These are phyloP conservation scores for Acanthamoeba healyi DNA, from an alignment of 208 protist species.

Conservation along the genomic window DNA sequence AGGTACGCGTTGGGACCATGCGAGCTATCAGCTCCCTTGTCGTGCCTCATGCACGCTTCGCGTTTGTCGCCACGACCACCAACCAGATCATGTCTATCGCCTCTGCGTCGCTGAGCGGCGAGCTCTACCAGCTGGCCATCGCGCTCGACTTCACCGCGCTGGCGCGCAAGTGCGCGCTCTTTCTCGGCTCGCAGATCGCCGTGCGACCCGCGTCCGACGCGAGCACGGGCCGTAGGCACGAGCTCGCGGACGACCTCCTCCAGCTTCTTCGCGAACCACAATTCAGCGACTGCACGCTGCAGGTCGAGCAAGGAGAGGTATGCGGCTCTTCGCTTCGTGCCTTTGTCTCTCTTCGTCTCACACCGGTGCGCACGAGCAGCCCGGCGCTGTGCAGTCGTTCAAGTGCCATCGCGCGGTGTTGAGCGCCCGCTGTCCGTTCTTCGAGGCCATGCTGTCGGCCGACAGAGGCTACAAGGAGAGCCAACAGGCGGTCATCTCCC, in stretches of 20 bases:
- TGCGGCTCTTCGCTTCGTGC: too few species aligned
- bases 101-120: neutral
- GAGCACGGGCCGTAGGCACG: too few species aligned
- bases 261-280: neutral
- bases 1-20: neutral
- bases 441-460: conserved; percentile 15
- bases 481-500: conserved; percentile 24
- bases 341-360: too few species aligned
- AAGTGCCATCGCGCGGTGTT: conserved; percentile 4
- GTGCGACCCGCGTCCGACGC: neutral
- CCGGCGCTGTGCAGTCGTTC: neutral
- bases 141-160: neutral
- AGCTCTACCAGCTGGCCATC: neutral
- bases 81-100: too few species aligned
- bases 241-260: neutral
- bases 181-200: neutral
- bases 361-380: neutral
- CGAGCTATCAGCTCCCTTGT: too few species aligned
- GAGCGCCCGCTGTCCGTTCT: conserved; percentile 15
- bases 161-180: neutral
- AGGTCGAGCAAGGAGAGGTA: neutral
- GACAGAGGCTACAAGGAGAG: conserved; percentile 12
- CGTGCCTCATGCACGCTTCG: too few species aligned
- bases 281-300: neutral
- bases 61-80: too few species aligned